phyloP scores from a whole-genome alignment of 2,329 filamentous ascomycete species.

The Lecanicillium sp. region DNA sequence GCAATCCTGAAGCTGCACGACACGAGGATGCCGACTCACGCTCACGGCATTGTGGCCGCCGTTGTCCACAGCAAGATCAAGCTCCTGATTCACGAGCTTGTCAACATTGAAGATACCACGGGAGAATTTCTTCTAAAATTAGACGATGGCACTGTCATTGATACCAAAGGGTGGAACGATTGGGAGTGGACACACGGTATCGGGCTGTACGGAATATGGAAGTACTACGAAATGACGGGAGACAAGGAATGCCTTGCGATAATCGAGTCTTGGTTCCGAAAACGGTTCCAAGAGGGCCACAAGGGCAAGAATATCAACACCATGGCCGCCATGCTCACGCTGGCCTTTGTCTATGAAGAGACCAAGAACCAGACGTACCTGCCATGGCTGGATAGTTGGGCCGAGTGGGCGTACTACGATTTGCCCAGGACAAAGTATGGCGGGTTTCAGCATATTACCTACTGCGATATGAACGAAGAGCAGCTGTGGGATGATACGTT shows the following conservation, averaged over 20 bases:
- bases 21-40: constrained; percentile 21
- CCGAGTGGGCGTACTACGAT: constrained; percentile 75
- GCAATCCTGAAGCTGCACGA: no score
- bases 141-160: constrained; percentile 66
- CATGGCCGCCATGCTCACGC: constrained; percentile 69
- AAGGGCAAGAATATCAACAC: constrained; percentile 85
- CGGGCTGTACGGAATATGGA: constrained; percentile 73
- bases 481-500: constrained; percentile 81
- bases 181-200: constrained; percentile 83
- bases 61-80: constrained; percentile 50
- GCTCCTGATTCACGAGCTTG: constrained; percentile 62
- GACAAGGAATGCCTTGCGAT: constrained; percentile 52
- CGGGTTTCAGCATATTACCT: constrained; percentile 70
- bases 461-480: constrained; percentile 60
- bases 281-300: constrained; percentile 59
- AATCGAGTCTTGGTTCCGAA: constrained; percentile 67
- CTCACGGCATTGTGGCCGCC: constrained; percentile 37
- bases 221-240: constrained; percentile 69
- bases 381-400: constrained; percentile 75
- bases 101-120: constrained; percentile 70
- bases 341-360: constrained; percentile 72
- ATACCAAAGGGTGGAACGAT: constrained; percentile 77
- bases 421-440: constrained; percentile 63
- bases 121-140: constrained; percentile 67
- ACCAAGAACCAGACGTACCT: constrained; percentile 61